A percentile compares a stretch with the other conserved stretches of the same genome.
These are phyloP conservation scores for Fusarium humuli DNA, from an alignment of 2,329 filamentous ascomycete species.

Conservation along the genomic window DNA sequence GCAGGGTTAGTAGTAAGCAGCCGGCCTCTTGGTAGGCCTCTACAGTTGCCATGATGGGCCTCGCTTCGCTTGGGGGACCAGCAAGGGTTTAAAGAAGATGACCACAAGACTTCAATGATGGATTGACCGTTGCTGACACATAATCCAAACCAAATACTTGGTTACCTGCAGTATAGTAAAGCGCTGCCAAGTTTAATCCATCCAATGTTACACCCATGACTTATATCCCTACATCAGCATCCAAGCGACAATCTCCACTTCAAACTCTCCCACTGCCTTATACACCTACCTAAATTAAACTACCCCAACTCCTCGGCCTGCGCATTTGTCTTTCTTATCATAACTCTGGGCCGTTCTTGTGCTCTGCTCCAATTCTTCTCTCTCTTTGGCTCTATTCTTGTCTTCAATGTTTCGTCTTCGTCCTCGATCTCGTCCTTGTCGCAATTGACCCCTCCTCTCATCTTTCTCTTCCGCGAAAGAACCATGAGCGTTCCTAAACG, in stretches of 20 bases:
- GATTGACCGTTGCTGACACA: conserved; percentile 3
- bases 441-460: conserved; percentile 40
- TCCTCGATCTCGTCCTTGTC: conserved; percentile 26
- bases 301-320: conserved; percentile 23
- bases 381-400: conserved; percentile 2
- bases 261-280: conserved; percentile 21
- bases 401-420: conserved; percentile 34
- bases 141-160: neutral
- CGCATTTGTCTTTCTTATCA: conserved; percentile 17
- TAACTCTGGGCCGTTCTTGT: conserved; percentile 15
- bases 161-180: neutral
- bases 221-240: neutral
- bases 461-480: conserved; percentile 14
- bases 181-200: conserved; percentile 3
- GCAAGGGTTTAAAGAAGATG: conserved; percentile 8
- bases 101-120: neutral
- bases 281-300: conserved; percentile 12
- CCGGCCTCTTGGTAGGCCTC: conserved; percentile 2
- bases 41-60: conserved; percentile 9
- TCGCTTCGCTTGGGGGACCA: conserved; percentile 15
- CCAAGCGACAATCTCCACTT: conserved; percentile 26
- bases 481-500: conserved; percentile 51
- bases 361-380: conserved; percentile 10
- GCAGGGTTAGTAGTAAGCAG: neutral
- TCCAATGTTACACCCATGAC: conserved; percentile 1